Evolutionary conservation across 75 land plant genomes (phyloP).

Genomic region (Sequoiadendron giganteum): DNA sequence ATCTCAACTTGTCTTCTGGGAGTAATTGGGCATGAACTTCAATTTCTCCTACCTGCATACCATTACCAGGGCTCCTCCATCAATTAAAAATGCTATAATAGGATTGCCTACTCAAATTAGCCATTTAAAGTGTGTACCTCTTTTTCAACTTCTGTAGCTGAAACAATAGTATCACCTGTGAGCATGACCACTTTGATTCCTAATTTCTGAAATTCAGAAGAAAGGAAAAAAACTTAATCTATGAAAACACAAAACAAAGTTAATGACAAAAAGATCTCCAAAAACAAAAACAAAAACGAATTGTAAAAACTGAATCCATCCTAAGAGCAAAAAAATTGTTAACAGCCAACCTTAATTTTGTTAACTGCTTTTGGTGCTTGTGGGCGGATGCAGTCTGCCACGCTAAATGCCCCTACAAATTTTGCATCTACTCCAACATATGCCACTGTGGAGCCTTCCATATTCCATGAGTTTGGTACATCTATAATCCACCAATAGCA

Average conservation of each 20-base stretch:
- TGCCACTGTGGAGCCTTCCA: slow-evolving; percentile 51
- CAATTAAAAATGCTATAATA: neutral
- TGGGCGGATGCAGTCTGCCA: slow-evolving; percentile 62
- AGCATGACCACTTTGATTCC: slow-evolving; percentile 78
- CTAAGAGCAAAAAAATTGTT: neutral
- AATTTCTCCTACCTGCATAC: slow-evolving; percentile 44
- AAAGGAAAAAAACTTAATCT: neutral
- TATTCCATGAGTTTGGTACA: slow-evolving; percentile 14
- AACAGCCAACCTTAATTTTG: slow-evolving; percentile 35
- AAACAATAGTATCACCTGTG: slow-evolving; percentile 73
- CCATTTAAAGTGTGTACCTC: slow-evolving; percentile 33
- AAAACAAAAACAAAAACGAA: neutral
- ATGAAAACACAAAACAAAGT: neutral
- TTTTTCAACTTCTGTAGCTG: slow-evolving; percentile 53
- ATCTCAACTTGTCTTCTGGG: slow-evolving; percentile 74
- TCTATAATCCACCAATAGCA: neutral
- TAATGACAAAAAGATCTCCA: neutral
- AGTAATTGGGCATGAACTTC: slow-evolving; percentile 70
- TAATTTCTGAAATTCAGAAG: slow-evolving; percentile 14
- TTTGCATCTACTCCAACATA: slow-evolving; percentile 45
- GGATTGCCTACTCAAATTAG: neutral
- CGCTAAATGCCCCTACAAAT: slow-evolving; percentile 40
- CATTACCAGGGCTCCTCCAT: neutral
- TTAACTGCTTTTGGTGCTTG: slow-evolving; percentile 61
- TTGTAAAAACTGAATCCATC: neutral